Percentiles rank a stretch among this genome's conserved stretches.
These are phyloP conservation scores for Emydomyces testavorans DNA, from an alignment of 2,329 filamentous ascomycete species.

Conservation along the genomic window DNA sequence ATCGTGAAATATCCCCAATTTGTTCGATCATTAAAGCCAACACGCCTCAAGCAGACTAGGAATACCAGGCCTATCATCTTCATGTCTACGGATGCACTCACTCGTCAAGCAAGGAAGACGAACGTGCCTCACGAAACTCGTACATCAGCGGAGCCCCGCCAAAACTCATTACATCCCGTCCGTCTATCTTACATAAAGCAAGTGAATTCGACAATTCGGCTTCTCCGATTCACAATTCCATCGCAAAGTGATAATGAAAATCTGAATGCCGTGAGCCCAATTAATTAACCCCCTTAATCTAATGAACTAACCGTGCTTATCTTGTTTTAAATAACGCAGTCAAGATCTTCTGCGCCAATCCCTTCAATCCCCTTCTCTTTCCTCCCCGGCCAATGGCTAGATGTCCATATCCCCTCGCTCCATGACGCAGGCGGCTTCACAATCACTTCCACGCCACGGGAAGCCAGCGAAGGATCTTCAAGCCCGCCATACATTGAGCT, in stretches of 20 bases:
- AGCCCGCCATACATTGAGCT: slow-evolving; percentile 55
- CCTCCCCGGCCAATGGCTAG: slow-evolving; percentile 76
- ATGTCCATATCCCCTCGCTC: slow-evolving; percentile 61
- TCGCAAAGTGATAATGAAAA: neutral
- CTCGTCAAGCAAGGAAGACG: neutral
- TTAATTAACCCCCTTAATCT: neutral
- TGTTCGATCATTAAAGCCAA: neutral
- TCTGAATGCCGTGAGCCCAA: neutral
- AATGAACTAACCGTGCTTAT: neutral
- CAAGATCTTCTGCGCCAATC: neutral
- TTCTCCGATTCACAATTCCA: slow-evolving; percentile 54
- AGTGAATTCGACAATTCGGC: slow-evolving; percentile 55
- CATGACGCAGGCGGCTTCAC: slow-evolving; percentile 73
- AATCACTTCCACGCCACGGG: slow-evolving; percentile 62
- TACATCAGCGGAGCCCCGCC: slow-evolving; percentile 62
- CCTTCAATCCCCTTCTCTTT: slow-evolving; percentile 43
- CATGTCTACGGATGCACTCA: neutral
- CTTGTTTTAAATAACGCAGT: neutral
- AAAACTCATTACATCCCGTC: slow-evolving; percentile 53
- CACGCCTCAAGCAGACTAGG: neutral
- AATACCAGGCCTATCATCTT: neutral
- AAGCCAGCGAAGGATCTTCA: slow-evolving; percentile 31
- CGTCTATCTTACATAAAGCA: slow-evolving; percentile 49
- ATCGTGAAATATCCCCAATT: neutral
- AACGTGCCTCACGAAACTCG: slow-evolving; percentile 52